Conservation (phyloP, 129 eudicot species). For the Helianthus annuus region HanXRQr2.0-SUNRISE NC_035442.2:165558737-165559236, state of each 20-base stretch:
- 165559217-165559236: constrained; percentile 18
- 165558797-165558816: constrained; percentile 10
- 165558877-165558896: background rate
- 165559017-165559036: constrained; percentile 4
- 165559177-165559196: background rate
- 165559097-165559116: constrained; percentile 97
- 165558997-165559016: background rate
- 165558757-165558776: background rate
- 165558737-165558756: constrained; percentile 2
- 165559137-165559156: constrained; percentile 94
- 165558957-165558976: constrained; percentile 13
- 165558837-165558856: background rate
- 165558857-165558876: background rate
- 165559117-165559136: constrained; percentile 99
- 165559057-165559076: constrained; percentile 93
- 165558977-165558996: constrained; percentile 5
- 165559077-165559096: constrained; percentile 92
- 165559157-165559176: constrained; percentile 68
- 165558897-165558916: constrained; percentile 8
- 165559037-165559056: constrained; percentile 26
- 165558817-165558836: constrained; percentile 13
- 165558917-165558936: background rate
- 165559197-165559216: constrained; percentile 4
- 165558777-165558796: background rate
- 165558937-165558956: background rate